These are phyloP conservation scores for Thermothielavioides terrestris DNA, from an alignment of 495 filamentous ascomycete genomes.

Conservation along the genomic window DNA sequence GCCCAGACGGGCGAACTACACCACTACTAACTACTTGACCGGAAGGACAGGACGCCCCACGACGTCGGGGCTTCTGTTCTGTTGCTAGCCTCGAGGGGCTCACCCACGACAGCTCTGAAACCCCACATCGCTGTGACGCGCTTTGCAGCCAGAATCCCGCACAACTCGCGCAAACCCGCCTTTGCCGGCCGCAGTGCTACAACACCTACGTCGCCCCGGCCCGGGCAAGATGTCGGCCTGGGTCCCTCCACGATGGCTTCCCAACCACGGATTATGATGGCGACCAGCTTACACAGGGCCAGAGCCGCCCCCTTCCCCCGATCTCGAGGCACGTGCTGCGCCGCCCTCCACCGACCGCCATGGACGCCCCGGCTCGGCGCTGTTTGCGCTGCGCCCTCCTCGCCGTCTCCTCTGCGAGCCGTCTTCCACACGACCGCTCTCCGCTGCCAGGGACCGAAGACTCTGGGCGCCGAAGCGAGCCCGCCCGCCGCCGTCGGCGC, in stretches of 20 bases:
- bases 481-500: background rate
- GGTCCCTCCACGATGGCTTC: constrained; percentile 16
- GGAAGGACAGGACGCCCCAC: too few species aligned
- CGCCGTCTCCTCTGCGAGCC: constrained; percentile 11
- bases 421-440: constrained; percentile 18
- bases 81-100: background rate
- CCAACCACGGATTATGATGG: constrained; percentile 21
- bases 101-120: background rate
- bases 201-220: background rate
- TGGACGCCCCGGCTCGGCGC: constrained; percentile 2
- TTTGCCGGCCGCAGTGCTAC: background rate
- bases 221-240: constrained; percentile 7
- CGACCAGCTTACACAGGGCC: constrained; percentile 10
- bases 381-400: background rate
- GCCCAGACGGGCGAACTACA: background rate
- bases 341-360: constrained; percentile 1
- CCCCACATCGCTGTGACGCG: background rate
- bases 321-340: background rate
- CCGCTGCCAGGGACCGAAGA: background rate
- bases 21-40: background rate
- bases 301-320: constrained; percentile 6
- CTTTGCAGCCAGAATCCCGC: background rate
- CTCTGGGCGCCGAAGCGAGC: background rate
- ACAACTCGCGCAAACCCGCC: constrained; percentile 3
- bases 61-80: background rate